These are phyloP conservation scores for Dunaliella salina DNA, from an alignment of 163 green algal genomes.

Conservation along the genomic window DNA sequence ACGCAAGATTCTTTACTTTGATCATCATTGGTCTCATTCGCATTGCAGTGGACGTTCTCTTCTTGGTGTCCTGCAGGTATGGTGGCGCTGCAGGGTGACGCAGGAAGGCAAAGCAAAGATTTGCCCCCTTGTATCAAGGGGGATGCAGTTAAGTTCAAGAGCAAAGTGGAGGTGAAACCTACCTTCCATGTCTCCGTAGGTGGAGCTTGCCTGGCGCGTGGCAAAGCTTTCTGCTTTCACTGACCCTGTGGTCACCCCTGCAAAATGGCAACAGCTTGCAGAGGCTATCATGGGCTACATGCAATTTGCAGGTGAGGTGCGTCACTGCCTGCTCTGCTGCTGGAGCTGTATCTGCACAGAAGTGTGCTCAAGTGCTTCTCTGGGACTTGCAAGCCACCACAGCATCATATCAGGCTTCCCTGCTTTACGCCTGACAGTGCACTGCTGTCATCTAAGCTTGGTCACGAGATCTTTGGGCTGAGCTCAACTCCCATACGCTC, in stretches of 20 bases:
- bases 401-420: not conserved
- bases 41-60: too few relatives aligned
- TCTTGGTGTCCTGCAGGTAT: too few relatives aligned
- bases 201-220: not conserved
- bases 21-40: too few relatives aligned
- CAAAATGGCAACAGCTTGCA: conserved; percentile 15
- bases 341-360: not conserved
- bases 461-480: not conserved
- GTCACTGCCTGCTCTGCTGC: not conserved
- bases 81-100: too few relatives aligned
- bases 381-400: not conserved
- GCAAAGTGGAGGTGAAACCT: not conserved
- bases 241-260: not conserved
- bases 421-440: not conserved
- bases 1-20: too few relatives aligned
- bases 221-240: not conserved
- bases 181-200: not conserved
- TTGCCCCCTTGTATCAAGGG: too few relatives aligned
- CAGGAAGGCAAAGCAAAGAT: too few relatives aligned
- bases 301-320: not conserved
- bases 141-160: too few relatives aligned
- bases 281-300: conserved; percentile 36
- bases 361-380: not conserved
- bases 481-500: not conserved
- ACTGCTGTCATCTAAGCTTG: not conserved